Conservation (phyloP, 371 early-diverging fungal species). For the Actinomucor elegans region DNA sequence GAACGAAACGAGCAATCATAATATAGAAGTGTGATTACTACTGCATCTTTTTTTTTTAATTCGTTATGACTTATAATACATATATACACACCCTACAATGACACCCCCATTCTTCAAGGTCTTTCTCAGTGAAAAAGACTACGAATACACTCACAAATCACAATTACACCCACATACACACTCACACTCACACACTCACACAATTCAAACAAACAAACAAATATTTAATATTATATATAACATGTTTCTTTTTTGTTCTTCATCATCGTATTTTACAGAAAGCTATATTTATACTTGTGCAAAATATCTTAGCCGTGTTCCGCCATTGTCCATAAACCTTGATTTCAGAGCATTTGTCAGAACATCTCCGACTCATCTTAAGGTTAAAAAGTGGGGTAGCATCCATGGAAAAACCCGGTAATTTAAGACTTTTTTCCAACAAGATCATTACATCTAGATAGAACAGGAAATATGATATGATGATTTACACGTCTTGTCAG, state of each 20-base stretch:
- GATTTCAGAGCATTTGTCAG: too few species aligned
- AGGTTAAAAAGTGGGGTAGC: too few species aligned
- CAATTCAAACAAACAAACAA: not conserved
- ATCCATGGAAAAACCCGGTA: too few species aligned
- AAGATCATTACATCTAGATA: not conserved
- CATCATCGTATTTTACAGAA: not conserved
- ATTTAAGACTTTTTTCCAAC: too few species aligned
- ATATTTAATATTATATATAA: too few species aligned
- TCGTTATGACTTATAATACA: too few species aligned
- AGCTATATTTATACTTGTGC: not conserved
- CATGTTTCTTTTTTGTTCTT: too few species aligned
- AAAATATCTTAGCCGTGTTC: constrained; percentile 9
- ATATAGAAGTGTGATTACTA: not conserved
- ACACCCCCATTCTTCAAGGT: too few species aligned
- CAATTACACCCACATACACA: constrained; percentile 1
- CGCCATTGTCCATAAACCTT: too few species aligned
- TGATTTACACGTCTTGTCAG: too few species aligned
- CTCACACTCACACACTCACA: not conserved
- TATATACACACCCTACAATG: not conserved
- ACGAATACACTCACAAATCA: not conserved
- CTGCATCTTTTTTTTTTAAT: not conserved
- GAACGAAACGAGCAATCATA: constrained; percentile 11
- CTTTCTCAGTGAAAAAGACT: too few species aligned
- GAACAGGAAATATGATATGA: not conserved
- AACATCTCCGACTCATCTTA: too few species aligned